Evolutionary conservation across 2,329 filamentous ascomycete genomes (phyloP), one percentile per base, ranked within the genome.

Genomic region (Trichoderma gracile): DNA sequence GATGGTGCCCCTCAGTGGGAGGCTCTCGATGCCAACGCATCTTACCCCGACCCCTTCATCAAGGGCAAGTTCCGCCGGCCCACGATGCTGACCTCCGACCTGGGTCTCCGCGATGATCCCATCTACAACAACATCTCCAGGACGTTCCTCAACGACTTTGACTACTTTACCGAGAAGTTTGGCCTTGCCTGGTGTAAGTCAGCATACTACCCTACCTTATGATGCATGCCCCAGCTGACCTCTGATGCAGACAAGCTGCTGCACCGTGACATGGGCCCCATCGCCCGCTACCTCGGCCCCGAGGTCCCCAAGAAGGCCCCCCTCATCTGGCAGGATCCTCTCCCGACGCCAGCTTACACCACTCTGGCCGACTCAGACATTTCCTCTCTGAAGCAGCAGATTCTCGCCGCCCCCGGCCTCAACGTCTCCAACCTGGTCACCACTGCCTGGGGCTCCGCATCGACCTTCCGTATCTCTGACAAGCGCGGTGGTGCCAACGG

Each of bases 401-500:
- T 93, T 53, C 81, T 92, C 1, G 79, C 78, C 49, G 78, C 84
- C 5, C 63, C 65, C 21, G 87, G 86, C 19, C 73, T 92, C 8
- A 81, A 82, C 63, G 77, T 83, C 14, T 80, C 81, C 65, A 86
- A 86, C 76, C 80, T 92, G 65, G 83, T 92, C 65, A 81, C 82
- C 15, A 82, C 83, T 17, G 88, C 89, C 21, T 91, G 87, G 86
- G 86, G 86, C 1, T 85, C 89, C 0, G 88, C 88, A 43, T 88
- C 88, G 2, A 88, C 86, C 46, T 91, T 88, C 86, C 88, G 89
- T 67, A 84, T 86, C 69, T 84, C 86, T 69, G 90, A 93, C 81
- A 92, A 92, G 86, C 90, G 90, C 69, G 90, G 90, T 70, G 90
- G 90, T 73, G 90, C 90, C 77, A 93, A 93, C 72, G 90, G 90